phyloP scores from a whole-genome alignment of 108 stramenopile genomes.

The Skeletonema marinoi region DNA sequence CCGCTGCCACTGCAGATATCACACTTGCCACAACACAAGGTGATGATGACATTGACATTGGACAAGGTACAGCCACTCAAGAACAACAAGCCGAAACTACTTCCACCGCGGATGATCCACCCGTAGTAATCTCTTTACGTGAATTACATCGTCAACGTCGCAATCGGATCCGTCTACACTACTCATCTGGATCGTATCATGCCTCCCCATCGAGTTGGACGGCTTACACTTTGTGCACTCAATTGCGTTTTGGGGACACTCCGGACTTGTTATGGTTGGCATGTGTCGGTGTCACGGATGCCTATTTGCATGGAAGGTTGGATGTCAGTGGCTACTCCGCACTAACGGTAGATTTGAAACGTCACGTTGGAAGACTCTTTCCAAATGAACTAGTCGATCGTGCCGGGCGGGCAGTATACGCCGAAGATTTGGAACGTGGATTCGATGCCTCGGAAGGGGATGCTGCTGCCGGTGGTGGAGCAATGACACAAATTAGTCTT shows the following conservation, averaged over 20 bases:
- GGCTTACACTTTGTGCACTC: constrained; percentile 64
- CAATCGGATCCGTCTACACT: constrained; percentile 69
- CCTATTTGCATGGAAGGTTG: constrained; percentile 70
- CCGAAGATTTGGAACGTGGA: constrained; percentile 61
- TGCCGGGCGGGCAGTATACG: constrained; percentile 63
- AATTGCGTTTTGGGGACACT: constrained; percentile 67
- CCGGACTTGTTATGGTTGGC: constrained; percentile 84
- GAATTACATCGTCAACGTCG: constrained; percentile 70
- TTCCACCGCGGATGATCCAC: too few relatives aligned
- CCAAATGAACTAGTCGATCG: constrained; percentile 74
- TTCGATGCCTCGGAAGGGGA: background rate
- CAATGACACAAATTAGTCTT: constrained; percentile 66
- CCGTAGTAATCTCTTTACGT: constrained; percentile 38
- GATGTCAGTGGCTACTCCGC: constrained; percentile 70
- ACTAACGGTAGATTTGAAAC: constrained; percentile 56
- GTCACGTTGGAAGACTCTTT: constrained; percentile 60
- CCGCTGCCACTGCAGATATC: constrained; percentile 44
- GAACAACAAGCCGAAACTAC: background rate
- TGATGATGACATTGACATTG: constrained; percentile 19
- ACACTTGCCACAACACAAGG: constrained; percentile 14
- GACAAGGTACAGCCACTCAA: background rate
- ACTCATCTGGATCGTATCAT: constrained; percentile 68
- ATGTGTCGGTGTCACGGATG: constrained; percentile 84
- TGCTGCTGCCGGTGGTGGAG: constrained; percentile 19
- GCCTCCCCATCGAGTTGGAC: constrained; percentile 74